Percentiles rank a stretch among this genome's conserved stretches.
These are phyloP conservation scores for Rhizophora mangle DNA, from an alignment of 345 rosid species.

Conservation along the genomic window DNA sequence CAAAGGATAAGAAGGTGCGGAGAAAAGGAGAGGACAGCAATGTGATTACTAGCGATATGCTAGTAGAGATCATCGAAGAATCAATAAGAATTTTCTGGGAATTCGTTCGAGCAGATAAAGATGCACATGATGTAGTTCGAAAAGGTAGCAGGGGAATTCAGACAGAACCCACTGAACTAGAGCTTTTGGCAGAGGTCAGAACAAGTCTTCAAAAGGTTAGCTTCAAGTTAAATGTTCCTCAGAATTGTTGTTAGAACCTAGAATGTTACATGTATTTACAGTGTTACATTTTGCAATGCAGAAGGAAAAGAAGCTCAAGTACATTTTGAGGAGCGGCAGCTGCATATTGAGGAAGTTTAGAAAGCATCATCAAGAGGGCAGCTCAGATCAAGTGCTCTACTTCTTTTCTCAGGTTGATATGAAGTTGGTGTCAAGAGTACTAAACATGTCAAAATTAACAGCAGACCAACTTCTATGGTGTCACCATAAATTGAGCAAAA, in stretches of 20 bases:
- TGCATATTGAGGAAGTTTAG: constrained; percentile 49
- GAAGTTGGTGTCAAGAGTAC: constrained; percentile 77
- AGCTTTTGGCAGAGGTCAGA: constrained; percentile 49
- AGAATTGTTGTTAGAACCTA: not conserved
- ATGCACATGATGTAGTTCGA: constrained; percentile 34
- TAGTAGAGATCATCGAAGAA: constrained; percentile 86
- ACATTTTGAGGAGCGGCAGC: constrained; percentile 45
- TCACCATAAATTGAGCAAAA: constrained; percentile 50
- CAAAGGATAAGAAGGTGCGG: constrained; percentile 47
- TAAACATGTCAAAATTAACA: constrained; percentile 72
- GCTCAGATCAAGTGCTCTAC: constrained; percentile 56
- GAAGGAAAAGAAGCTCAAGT: constrained; percentile 68
- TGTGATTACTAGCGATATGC: constrained; percentile 50
- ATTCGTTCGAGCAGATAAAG: constrained; percentile 73
- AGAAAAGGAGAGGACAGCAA: constrained; percentile 35
- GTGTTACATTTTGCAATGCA: constrained; percentile 19
- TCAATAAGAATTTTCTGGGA: constrained; percentile 84
- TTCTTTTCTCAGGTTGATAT: constrained; percentile 90
- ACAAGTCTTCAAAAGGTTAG: constrained; percentile 64
- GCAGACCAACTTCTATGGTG: constrained; percentile 79
- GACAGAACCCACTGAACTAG: constrained; percentile 43
- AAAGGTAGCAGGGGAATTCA: constrained; percentile 46
- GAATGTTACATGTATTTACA: not conserved
- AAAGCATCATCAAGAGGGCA: constrained; percentile 37
- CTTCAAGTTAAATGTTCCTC: not conserved